Evolutionary conservation across 768 basidiomycete genomes (phyloP).

Genomic region (Mycena haematopus): DNA sequence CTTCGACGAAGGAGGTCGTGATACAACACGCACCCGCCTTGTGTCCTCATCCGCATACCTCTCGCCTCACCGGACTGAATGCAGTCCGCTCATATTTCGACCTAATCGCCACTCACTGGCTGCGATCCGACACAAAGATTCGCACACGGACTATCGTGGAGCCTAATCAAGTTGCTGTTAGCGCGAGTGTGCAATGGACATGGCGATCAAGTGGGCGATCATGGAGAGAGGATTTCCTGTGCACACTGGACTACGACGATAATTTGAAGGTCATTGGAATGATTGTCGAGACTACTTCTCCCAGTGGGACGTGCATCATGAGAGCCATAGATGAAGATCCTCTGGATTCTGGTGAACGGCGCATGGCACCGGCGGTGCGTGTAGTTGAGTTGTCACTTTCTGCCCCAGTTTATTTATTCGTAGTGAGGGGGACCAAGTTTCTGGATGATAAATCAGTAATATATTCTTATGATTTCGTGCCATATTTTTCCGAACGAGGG

Average conservation of each 20-base stretch:
- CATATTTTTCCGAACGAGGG: too few relatives aligned
- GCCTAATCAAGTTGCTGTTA: conserved; percentile 38
- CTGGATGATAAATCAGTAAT: too few relatives aligned
- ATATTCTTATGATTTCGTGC: too few relatives aligned
- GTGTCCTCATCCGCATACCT: conserved; percentile 42
- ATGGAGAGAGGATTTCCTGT: conserved; percentile 55
- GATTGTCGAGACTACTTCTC: conserved; percentile 47
- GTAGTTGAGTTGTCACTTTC: not conserved
- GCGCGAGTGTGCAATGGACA: conserved; percentile 51
- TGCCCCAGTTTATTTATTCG: too few relatives aligned
- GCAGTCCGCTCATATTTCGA: conserved; percentile 59
- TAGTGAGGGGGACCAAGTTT: too few relatives aligned
- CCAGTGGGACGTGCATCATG: conserved; percentile 53
- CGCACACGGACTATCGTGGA: conserved; percentile 36
- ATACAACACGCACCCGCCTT: conserved; percentile 49
- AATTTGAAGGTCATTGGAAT: conserved; percentile 48
- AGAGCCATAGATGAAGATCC: conserved; percentile 45
- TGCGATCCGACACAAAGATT: conserved; percentile 39
- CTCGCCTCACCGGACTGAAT: conserved; percentile 48
- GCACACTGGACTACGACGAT: conserved; percentile 54
- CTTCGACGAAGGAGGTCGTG: conserved; percentile 42
- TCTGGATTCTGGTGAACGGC: conserved; percentile 6
- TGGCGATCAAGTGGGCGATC: conserved; percentile 50
- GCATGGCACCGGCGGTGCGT: conserved; percentile 4
- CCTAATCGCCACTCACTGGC: conserved; percentile 53